These are phyloP conservation scores for Pseudoperonospora humuli DNA, from an alignment of 352 stramenopile genomes.

Conservation along the genomic window DNA sequence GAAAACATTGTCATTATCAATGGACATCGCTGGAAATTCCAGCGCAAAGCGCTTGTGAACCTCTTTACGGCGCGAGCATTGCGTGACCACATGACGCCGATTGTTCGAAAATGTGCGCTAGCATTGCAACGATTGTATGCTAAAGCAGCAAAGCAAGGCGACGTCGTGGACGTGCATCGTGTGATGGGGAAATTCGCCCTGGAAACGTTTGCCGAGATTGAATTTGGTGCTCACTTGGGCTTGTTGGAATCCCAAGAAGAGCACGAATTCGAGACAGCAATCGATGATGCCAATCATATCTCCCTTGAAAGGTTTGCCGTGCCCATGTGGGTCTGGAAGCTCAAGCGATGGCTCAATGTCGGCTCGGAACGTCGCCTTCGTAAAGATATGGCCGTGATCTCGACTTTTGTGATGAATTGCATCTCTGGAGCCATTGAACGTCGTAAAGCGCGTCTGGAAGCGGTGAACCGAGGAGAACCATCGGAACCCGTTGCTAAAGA, in stretches of 20 bases:
- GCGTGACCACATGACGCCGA: conserved; percentile 29
- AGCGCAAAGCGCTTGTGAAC: conserved; percentile 33
- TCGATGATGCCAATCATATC: conserved; percentile 30
- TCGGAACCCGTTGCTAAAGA: conserved; percentile 17
- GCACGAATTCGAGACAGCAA: conserved; percentile 29
- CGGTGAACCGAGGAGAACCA: conserved; percentile 10
- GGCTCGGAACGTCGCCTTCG: conserved; percentile 19
- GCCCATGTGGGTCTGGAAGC: conserved; percentile 37
- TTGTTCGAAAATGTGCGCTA: conserved; percentile 27
- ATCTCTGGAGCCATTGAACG: conserved; percentile 20
- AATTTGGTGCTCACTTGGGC: conserved; percentile 31
- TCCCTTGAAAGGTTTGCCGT: conserved; percentile 19
- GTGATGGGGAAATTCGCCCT: conserved; percentile 35
- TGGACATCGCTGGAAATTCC: conserved; percentile 33
- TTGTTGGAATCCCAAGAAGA: conserved; percentile 23
- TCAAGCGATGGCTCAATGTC: conserved; percentile 35
- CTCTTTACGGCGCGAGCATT: conserved; percentile 37
- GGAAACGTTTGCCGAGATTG: conserved; percentile 40
- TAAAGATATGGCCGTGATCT: conserved; percentile 22
- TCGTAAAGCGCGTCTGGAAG: conserved; percentile 10
- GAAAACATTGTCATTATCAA: conserved; percentile 44
- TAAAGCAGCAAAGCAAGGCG: neutral
- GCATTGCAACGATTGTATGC: conserved; percentile 19
- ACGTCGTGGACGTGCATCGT: conserved; percentile 22
- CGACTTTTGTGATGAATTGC: conserved; percentile 20